Percentiles rank a stretch among this genome's conserved stretches.
Conservation (phyloP, 1,284 basidiomycete genomes). For the Cryptococcus floricola region DNA sequence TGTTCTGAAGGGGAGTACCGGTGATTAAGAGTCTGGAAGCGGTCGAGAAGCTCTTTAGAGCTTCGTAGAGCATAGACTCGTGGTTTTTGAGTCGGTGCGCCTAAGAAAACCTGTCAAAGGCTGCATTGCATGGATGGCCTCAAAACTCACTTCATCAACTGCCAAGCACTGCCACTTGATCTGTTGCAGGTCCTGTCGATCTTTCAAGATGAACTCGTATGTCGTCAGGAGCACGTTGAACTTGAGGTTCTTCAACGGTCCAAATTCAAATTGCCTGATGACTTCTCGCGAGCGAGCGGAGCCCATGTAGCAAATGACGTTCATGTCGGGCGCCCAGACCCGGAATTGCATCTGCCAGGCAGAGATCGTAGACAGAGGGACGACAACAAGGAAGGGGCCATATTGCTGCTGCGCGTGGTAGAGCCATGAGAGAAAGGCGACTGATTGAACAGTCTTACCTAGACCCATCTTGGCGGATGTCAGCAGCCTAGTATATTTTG, state of each 20-base stretch:
- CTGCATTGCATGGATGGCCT: background rate
- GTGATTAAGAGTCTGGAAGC: conserved; percentile 94
- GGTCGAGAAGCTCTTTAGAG: conserved; percentile 80
- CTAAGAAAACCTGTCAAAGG: conserved; percentile 45
- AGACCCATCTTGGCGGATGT: conserved; percentile 72
- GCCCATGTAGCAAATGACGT: conserved; percentile 96
- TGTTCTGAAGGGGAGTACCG: conserved; percentile 97
- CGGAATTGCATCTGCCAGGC: conserved; percentile 97
- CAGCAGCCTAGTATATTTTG: background rate
- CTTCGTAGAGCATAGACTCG: conserved; percentile 95
- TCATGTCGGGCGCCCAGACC: conserved; percentile 93
- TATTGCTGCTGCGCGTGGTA: conserved; percentile 91
- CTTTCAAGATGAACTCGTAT: conserved; percentile 93
- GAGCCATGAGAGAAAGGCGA: conserved; percentile 90
- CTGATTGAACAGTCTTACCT: conserved; percentile 96
- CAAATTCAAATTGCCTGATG: conserved; percentile 91
- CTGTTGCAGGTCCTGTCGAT: conserved; percentile 78
- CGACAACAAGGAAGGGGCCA: conserved; percentile 96
- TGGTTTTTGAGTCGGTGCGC: conserved; percentile 98
- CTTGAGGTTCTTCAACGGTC: conserved; percentile 70
- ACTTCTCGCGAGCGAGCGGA: conserved; percentile 82
- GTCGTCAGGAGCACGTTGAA: conserved; percentile 98
- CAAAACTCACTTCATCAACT: conserved; percentile 76
- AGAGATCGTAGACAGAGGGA: conserved; percentile 94
- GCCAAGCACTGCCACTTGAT: conserved; percentile 98